phyloP scores from a whole-genome alignment of 2,329 filamentous ascomycete species.

The Xylariaceae sp. region DNA sequence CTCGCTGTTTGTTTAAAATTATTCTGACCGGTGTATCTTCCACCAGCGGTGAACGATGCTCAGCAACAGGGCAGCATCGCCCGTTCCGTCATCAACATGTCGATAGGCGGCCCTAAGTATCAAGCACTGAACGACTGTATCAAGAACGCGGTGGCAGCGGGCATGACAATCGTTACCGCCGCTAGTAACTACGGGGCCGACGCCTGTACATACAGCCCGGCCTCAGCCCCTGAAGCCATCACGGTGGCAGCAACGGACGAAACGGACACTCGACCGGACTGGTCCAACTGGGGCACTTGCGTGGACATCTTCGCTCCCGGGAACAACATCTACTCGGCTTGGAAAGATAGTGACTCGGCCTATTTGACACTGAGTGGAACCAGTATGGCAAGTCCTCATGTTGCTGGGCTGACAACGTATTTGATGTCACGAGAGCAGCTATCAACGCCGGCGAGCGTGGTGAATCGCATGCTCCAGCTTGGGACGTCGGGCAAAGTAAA shows the following conservation, averaged over 20 bases:
- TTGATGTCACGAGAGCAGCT: slow-evolving; percentile 31
- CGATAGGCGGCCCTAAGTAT: slow-evolving; percentile 25
- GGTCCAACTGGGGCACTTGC: slow-evolving; percentile 33
- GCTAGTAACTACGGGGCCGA: slow-evolving; percentile 32
- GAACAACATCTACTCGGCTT: slow-evolving; percentile 29
- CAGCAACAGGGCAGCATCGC: slow-evolving; percentile 16
- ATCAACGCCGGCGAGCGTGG: slow-evolving; percentile 15
- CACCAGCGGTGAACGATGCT: slow-evolving; percentile 32
- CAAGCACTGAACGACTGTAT: slow-evolving; percentile 28
- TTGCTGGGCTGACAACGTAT: slow-evolving; percentile 33
- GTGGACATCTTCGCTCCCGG: slow-evolving; percentile 34
- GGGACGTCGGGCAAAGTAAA: slow-evolving; percentile 28
- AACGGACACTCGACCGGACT: slow-evolving; percentile 25
- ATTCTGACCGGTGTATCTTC: slow-evolving; percentile 6
- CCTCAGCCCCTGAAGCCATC: slow-evolving; percentile 28
- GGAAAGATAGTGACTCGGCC: slow-evolving; percentile 18
- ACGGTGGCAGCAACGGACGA: slow-evolving; percentile 32
- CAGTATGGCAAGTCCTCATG: slow-evolving; percentile 34
- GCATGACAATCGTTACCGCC: slow-evolving; percentile 33
- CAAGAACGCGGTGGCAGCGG: slow-evolving; percentile 20
- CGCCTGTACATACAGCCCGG: slow-evolving; percentile 30
- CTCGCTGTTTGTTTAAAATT: not conserved
- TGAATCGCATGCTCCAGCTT: slow-evolving; percentile 22
- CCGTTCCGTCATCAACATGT: slow-evolving; percentile 36
- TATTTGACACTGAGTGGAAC: slow-evolving; percentile 30